Evolutionary conservation across 345 rosid genomes (phyloP).

Genomic region (Acer campestre): DNA sequence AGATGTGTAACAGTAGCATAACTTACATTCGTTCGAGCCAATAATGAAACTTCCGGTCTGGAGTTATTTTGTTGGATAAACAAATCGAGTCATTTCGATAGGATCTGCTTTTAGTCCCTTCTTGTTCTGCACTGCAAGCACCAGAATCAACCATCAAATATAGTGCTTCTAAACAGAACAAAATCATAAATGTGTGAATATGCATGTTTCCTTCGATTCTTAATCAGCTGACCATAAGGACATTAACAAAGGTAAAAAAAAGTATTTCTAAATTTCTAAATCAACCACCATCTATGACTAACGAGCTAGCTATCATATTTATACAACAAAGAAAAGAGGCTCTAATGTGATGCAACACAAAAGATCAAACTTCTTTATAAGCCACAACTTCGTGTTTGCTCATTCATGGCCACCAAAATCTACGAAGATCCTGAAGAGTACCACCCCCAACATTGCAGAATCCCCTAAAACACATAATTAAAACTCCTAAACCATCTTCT

Average conservation of each 20-base stretch:
- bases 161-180: not conserved
- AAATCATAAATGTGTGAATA: not conserved
- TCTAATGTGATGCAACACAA: not conserved
- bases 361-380: not conserved
- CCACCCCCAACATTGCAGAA: not conserved
- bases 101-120: slow-evolving; percentile 73
- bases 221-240: not conserved
- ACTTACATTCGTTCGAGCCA: slow-evolving; percentile 73
- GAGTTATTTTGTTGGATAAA: slow-evolving; percentile 62
- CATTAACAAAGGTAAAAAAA: not conserved
- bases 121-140: slow-evolving; percentile 63
- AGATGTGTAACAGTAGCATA: slow-evolving; percentile 11
- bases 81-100: slow-evolving; percentile 53
- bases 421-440: not conserved
- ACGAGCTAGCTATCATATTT: not conserved
- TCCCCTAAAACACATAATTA: not conserved
- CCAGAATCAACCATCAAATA: slow-evolving; percentile 26
- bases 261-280: not conserved
- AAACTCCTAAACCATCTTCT: not conserved
- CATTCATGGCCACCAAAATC: not conserved
- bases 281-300: not conserved
- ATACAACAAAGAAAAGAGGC: not conserved
- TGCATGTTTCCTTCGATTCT: not conserved
- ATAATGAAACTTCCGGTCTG: slow-evolving; percentile 66
- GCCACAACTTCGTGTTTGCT: not conserved